Evolutionary conservation across 768 basidiomycete species (phyloP).

Genomic region (Tricholoma matsutake): DNA sequence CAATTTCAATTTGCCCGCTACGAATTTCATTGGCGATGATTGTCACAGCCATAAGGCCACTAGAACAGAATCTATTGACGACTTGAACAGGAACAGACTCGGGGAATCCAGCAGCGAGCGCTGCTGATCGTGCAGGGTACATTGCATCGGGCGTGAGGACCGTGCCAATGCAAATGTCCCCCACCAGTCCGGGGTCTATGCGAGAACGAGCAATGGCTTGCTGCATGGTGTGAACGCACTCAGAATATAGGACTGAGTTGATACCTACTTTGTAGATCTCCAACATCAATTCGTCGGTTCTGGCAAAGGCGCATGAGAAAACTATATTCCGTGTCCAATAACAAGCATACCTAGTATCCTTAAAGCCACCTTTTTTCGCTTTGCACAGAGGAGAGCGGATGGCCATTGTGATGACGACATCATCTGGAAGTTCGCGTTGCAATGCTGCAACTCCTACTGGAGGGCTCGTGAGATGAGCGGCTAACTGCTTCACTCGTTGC

Average conservation of each 20-base stretch:
- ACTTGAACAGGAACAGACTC: conserved; percentile 71
- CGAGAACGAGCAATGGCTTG: conserved; percentile 55
- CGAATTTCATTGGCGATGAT: conserved; percentile 74
- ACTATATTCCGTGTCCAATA: conserved; percentile 4
- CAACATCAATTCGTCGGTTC: conserved; percentile 76
- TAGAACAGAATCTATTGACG: conserved; percentile 81
- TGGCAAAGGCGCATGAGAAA: conserved; percentile 22
- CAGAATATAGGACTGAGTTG: neutral
- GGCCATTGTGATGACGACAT: conserved; percentile 82
- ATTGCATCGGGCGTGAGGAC: conserved; percentile 62
- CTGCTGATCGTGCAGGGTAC: conserved; percentile 71
- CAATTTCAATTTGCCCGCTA: conserved; percentile 76
- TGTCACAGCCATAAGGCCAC: conserved; percentile 82
- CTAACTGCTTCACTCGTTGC: conserved; percentile 66
- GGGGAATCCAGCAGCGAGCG: conserved; percentile 79
- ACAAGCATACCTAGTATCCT: conserved; percentile 56
- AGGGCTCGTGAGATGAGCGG: conserved; percentile 50
- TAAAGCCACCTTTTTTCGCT: conserved; percentile 72
- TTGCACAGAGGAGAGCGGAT: conserved; percentile 75
- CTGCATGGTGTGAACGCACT: conserved; percentile 29
- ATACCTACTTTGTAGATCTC: conserved; percentile 71
- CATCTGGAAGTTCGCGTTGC: conserved; percentile 60
- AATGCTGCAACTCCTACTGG: conserved; percentile 48
- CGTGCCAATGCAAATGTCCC: conserved; percentile 79
- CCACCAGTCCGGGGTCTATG: conserved; percentile 63